Conservation (phyloP, 345 rosid species). For the Syzygium oleosum region DNA sequence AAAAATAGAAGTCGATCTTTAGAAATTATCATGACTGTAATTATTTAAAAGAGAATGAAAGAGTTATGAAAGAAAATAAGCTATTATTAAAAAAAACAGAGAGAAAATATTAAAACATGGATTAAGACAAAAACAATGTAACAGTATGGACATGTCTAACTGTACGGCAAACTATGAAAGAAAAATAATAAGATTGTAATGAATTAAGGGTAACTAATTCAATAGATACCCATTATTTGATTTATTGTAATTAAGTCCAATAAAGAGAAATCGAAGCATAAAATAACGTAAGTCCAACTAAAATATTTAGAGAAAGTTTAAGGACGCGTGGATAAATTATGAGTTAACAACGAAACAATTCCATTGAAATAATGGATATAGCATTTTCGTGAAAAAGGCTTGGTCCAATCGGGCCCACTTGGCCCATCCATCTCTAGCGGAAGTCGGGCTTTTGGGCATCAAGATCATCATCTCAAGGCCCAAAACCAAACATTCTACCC, state of each 20-base stretch:
- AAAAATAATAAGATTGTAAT: background rate
- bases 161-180: background rate
- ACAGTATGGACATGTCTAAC: background rate
- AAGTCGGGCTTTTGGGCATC: background rate
- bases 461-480: background rate
- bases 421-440: background rate
- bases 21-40: background rate
- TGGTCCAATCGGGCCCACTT: background rate
- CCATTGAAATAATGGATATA: background rate
- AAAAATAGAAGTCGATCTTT: background rate
- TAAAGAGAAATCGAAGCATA: background rate
- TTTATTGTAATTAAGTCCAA: background rate
- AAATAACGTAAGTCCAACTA: background rate
- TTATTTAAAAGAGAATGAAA: background rate
- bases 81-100: background rate
- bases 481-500: background rate
- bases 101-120: background rate
- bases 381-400: background rate
- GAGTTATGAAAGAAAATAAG: background rate
- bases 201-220: background rate
- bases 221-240: background rate
- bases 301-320: background rate
- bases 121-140: background rate
- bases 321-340: background rate
- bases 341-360: background rate